Evolutionary conservation across 208 protist species (phyloP).

Genomic region (Naegleria gruberi): DNA sequence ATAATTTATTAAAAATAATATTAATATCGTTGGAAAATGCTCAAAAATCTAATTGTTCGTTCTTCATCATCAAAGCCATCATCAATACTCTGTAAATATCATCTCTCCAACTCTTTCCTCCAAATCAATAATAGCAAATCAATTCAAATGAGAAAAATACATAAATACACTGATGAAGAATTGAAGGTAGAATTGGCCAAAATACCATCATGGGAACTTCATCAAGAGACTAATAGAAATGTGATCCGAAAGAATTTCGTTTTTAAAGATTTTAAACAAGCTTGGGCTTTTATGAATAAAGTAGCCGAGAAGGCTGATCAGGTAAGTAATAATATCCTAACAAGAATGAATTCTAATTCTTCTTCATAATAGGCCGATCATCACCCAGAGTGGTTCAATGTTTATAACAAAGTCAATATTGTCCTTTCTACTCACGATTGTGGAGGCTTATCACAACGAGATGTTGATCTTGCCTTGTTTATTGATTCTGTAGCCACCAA

Average conservation of each 20-base stretch:
- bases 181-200: background rate
- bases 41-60: background rate
- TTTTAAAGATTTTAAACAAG: constrained; percentile 75
- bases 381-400: constrained; percentile 88
- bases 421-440: constrained; percentile 84
- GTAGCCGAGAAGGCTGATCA: constrained; percentile 64
- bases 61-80: background rate
- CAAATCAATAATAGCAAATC: too few relatives aligned
- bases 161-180: background rate
- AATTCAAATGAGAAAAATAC: background rate
- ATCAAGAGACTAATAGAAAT: constrained; percentile 4
- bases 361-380: constrained; percentile 55
- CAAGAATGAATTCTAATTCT: constrained; percentile 2
- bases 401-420: constrained; percentile 82
- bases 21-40: too few relatives aligned
- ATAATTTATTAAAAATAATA: background rate
- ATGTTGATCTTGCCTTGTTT: constrained; percentile 31
- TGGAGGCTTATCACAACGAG: constrained; percentile 58
- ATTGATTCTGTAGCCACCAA: background rate
- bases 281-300: constrained; percentile 75
- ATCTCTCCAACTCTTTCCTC: too few relatives aligned
- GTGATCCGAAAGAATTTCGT: constrained; percentile 49
- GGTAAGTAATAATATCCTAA: constrained; percentile 15
- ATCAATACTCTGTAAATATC: too few relatives aligned
- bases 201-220: background rate